Conservation (phyloP, 495 filamentous ascomycete genomes). For the Hamigera avellanea region DNA sequence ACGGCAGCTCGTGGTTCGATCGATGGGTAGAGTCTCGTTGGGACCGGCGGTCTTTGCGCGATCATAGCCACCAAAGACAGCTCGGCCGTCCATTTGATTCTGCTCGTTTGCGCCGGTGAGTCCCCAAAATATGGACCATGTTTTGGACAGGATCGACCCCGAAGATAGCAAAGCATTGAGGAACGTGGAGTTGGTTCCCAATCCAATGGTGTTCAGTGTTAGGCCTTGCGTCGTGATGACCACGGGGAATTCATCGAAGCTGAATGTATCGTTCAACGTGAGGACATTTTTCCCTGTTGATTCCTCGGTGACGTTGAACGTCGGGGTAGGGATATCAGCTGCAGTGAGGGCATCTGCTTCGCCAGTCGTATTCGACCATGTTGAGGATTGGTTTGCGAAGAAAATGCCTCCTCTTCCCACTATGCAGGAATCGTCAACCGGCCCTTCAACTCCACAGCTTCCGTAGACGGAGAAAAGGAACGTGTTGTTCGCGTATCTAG, state of each 20-base stretch:
- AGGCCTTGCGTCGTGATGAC: constrained; percentile 8
- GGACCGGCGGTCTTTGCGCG: constrained; percentile 22
- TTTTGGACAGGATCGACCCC: constrained; percentile 23
- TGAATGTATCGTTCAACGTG: constrained; percentile 3
- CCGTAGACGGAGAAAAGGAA: no score
- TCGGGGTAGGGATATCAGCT: neutral
- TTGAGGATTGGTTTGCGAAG: no score
- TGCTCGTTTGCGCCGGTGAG: constrained; percentile 17
- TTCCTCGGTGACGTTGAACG: neutral
- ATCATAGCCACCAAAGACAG: constrained; percentile 36
- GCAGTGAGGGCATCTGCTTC: no score
- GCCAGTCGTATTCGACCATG: no score
- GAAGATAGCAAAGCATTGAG: constrained; percentile 18
- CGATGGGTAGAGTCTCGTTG: constrained; percentile 15
- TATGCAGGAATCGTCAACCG: no score
- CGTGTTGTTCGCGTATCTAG: no score
- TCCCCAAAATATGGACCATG: constrained; percentile 32
- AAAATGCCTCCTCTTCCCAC: no score
- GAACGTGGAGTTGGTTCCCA: constrained; percentile 31
- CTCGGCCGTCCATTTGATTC: constrained; percentile 20
- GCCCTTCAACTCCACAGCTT: no score
- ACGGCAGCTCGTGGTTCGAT: constrained; percentile 12
- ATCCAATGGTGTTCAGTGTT: constrained; percentile 11
- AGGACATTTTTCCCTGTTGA: no score
- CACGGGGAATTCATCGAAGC: constrained; percentile 10